phyloP scores from a whole-genome alignment of 495 filamentous ascomycete species.

The Aspergillus coremiiformis region DNA sequence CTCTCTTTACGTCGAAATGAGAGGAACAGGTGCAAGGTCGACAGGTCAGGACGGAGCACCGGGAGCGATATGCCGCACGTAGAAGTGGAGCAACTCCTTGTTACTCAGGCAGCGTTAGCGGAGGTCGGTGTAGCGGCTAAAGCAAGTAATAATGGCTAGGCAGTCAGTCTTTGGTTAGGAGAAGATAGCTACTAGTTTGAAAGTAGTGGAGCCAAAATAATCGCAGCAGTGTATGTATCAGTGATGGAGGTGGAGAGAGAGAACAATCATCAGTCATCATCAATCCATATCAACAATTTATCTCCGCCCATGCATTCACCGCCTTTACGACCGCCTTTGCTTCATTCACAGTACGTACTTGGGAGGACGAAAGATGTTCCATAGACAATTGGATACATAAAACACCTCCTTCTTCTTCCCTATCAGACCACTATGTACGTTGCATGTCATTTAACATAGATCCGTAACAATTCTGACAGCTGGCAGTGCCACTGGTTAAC shows the following conservation, averaged over 20 bases:
- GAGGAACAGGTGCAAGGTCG: background rate
- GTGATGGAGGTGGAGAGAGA: background rate
- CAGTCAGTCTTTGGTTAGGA: background rate
- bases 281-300: slow-evolving; percentile 5
- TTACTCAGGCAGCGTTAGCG: background rate
- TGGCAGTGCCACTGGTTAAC: too few relatives aligned
- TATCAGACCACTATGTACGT: too few relatives aligned
- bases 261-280: slow-evolving; percentile 1
- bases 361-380: too few relatives aligned
- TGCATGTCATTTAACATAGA: too few relatives aligned
- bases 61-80: slow-evolving; percentile 1
- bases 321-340: slow-evolving; percentile 7
- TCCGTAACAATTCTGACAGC: too few relatives aligned
- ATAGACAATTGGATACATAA: too few relatives aligned
- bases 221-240: too few relatives aligned
- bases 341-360: background rate
- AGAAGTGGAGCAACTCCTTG: slow-evolving; percentile 9
- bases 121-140: background rate
- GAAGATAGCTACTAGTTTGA: background rate
- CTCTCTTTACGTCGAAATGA: background rate
- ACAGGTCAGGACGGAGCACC: background rate
- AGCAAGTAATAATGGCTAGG: background rate
- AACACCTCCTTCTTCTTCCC: too few relatives aligned
- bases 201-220: background rate
- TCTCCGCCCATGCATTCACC: slow-evolving; percentile 2